Conservation (phyloP, 208 protist species). For the Acanthamoeba sp. region DNA sequence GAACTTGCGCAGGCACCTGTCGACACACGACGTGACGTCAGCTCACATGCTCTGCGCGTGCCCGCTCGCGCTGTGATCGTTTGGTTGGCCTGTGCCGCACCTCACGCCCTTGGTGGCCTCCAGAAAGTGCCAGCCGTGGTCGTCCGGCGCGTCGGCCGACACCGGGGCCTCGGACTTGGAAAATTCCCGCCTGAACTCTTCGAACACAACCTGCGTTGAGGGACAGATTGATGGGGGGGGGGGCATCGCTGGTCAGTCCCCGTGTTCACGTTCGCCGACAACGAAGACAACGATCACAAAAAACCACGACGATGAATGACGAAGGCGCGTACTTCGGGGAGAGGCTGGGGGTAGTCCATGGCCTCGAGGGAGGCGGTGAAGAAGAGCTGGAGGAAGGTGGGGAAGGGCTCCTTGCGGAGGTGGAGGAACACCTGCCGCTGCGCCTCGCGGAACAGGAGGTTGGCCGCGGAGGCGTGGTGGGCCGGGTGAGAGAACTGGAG, state of each 20-base stretch:
- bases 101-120: conserved; percentile 23
- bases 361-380: background rate
- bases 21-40: background rate
- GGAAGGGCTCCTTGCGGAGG: background rate
- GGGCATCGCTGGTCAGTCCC: too few relatives aligned
- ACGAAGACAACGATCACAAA: background rate
- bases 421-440: background rate
- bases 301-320: background rate
- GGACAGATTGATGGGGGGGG: too few relatives aligned
- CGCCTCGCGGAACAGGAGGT: background rate
- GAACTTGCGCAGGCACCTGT: conserved; percentile 42
- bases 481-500: background rate
- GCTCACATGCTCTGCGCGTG: too few relatives aligned
- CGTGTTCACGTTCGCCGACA: too few relatives aligned
- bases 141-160: background rate
- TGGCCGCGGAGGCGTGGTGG: background rate
- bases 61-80: background rate
- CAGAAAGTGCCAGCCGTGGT: conserved; percentile 9
- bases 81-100: background rate
- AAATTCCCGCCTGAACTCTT: background rate
- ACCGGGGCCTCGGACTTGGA: background rate
- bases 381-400: background rate
- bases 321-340: background rate
- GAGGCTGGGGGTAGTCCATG: background rate
- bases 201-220: conserved; percentile 46